Percentiles rank a stretch among this genome's conserved stretches.
Evolutionary conservation across 23 red algal species (phyloP).

Genomic region (Chondrus crispus): DNA sequence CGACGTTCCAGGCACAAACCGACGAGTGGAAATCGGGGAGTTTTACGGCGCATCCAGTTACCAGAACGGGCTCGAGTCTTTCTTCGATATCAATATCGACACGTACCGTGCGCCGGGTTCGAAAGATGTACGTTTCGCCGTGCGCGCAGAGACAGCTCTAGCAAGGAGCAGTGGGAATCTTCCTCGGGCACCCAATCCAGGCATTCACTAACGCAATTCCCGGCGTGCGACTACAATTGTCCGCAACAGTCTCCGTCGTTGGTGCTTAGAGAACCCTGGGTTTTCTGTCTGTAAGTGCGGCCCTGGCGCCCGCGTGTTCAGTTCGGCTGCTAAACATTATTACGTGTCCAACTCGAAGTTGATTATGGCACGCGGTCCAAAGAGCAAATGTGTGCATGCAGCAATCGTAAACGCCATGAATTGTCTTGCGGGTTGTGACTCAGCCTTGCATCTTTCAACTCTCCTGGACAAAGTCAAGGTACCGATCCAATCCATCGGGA

Average conservation of each 20-base stretch:
- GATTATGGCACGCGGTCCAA: not conserved
- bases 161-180: too few relatives aligned
- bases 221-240: not conserved
- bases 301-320: not conserved
- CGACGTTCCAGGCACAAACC: too few relatives aligned
- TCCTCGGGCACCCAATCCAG: too few relatives aligned
- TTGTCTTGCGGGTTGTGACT: too few relatives aligned
- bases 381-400: not conserved
- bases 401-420: not conserved
- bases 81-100: not conserved
- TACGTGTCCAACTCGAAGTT: not conserved
- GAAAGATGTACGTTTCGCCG: too few relatives aligned
- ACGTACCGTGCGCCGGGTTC: not conserved
- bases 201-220: not conserved
- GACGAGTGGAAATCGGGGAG: not conserved
- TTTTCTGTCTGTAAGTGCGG: not conserved
- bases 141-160: too few relatives aligned
- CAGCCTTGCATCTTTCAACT: too few relatives aligned
- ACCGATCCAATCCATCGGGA: conserved; percentile 7
- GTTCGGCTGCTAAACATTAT: not conserved
- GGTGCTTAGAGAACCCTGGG: not conserved
- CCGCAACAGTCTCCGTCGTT: not conserved
- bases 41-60: not conserved
- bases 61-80: not conserved
- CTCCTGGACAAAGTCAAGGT: too few relatives aligned